Evolutionary conservation across 1,284 basidiomycete species (phyloP), one percentile per base, ranked within the genome.

Genomic region (Trichosporon inkin): DNA sequence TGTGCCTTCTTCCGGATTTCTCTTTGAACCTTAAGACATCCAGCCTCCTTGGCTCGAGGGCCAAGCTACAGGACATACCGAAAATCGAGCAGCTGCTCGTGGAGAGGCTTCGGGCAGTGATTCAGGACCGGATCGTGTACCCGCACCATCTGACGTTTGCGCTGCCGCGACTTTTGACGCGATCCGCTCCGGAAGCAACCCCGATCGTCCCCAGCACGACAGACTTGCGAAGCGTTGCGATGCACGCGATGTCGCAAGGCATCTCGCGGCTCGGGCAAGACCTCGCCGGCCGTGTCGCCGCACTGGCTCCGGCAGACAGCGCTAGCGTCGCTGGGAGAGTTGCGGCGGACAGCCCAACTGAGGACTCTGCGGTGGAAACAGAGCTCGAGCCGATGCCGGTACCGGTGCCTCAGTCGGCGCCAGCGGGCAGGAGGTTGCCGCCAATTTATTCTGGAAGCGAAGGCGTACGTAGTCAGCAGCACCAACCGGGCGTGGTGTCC

Each of bases 81-180:
- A 84, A 84, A 68, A 80, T 84, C 40, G 83, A 84, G 63, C 83
- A 84, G 67, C 76, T 84, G 32, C 77, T 84, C 55, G 67, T 81
- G 2, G 78, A 79, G 4, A 76, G 83, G 3, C 67, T 84, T 0
- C 75, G 82, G 28, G 75, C 75, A 2, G 79, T 76, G 53, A 79
- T 84, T 16, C 78, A 80, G 61, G 81, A 82, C 58, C 76, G 78
- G 4, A 70, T 82, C 54, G 82, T 83, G 24, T 80, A 80, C 77
- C 82, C 82, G 0, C 70, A 77, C 44, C 79, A 79, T 57, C 71
- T 80, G 62, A 76, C 75, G 8, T 67, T 82, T 38, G 75, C 76
- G 6, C 65, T 83, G 20, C 81, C 82, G 11, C 67, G 73, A 10
- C 65, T 81, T n/a, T 64, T 76, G n/a, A 66, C 72, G 0, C 65